phyloP scores from a whole-genome alignment of 2,329 filamentous ascomycete species.

The Pseudocercospora macadamiae region DNA sequence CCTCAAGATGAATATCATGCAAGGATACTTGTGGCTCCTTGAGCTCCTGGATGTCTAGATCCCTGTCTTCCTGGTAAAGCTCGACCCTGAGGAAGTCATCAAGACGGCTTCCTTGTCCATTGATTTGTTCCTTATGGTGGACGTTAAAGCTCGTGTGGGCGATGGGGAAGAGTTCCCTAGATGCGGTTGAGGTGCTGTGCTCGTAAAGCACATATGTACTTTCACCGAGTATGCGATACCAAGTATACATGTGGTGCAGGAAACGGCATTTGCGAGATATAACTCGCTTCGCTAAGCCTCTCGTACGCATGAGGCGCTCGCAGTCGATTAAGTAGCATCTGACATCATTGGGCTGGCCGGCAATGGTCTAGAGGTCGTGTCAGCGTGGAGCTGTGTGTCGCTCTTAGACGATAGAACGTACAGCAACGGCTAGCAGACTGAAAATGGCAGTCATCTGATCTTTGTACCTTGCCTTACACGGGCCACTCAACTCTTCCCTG shows the following conservation, averaged over 20 bases:
- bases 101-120: conserved; percentile 28
- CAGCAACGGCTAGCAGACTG: conserved; percentile 39
- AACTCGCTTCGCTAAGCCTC: conserved; percentile 40
- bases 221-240: conserved; percentile 40
- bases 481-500: conserved; percentile 34
- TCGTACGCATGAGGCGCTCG: conserved; percentile 42
- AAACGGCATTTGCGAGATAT: conserved; percentile 43
- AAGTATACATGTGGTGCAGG: conserved; percentile 44
- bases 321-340: conserved; percentile 43
- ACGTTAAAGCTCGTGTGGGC: too few relatives aligned
- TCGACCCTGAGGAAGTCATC: conserved; percentile 47
- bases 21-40: conserved; percentile 40
- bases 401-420: conserved; percentile 25
- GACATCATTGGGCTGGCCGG: conserved; percentile 33
- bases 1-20: conserved; percentile 46
- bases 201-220: conserved; percentile 29
- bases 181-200: too few relatives aligned
- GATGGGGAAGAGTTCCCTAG: too few relatives aligned
- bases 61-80: conserved; percentile 39
- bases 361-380: conserved; percentile 23
- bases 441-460: conserved; percentile 44
- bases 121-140: neutral
- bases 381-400: neutral
- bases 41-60: conserved; percentile 44
- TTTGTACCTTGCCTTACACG: conserved; percentile 44